phyloP scores from a whole-genome alignment of 2,329 filamentous ascomycete species.

The Macrophomina tecta region DNA sequence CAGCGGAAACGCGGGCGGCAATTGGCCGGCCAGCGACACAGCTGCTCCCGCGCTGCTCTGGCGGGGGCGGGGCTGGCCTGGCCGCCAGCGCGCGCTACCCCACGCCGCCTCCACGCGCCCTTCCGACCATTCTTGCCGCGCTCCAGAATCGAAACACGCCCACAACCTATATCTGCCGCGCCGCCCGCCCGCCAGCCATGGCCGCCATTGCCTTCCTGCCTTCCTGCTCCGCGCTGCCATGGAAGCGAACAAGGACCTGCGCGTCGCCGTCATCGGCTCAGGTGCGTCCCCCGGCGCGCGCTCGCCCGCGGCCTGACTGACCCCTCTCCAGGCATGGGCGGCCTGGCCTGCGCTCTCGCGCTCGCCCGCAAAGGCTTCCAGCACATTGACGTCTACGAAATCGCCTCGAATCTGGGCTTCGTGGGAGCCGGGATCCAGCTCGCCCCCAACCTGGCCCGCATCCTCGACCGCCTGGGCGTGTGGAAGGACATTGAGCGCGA shows the following conservation, averaged over 20 bases:
- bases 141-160: not conserved
- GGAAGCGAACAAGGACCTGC: constrained; percentile 24
- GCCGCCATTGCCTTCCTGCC: not conserved
- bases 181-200: constrained; percentile 11
- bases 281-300: not conserved
- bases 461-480: constrained; percentile 74
- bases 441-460: constrained; percentile 80
- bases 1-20: constrained; percentile 4
- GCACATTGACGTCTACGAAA: constrained; percentile 76
- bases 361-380: constrained; percentile 78
- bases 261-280: constrained; percentile 25
- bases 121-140: constrained; percentile 12
- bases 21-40: not conserved
- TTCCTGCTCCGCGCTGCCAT: not conserved
- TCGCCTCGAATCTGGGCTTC: constrained; percentile 75
- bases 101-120: not conserved
- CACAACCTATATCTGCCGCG: constrained; percentile 1
- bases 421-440: constrained; percentile 86
- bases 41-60: constrained; percentile 15
- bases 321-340: constrained; percentile 72
- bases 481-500: constrained; percentile 74
- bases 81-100: not conserved
- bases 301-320: not conserved
- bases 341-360: constrained; percentile 72
- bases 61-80: constrained; percentile 12